phyloP scores from a whole-genome alignment of 2,329 filamentous ascomycete species.

The Emydomyces testavorans region DNA sequence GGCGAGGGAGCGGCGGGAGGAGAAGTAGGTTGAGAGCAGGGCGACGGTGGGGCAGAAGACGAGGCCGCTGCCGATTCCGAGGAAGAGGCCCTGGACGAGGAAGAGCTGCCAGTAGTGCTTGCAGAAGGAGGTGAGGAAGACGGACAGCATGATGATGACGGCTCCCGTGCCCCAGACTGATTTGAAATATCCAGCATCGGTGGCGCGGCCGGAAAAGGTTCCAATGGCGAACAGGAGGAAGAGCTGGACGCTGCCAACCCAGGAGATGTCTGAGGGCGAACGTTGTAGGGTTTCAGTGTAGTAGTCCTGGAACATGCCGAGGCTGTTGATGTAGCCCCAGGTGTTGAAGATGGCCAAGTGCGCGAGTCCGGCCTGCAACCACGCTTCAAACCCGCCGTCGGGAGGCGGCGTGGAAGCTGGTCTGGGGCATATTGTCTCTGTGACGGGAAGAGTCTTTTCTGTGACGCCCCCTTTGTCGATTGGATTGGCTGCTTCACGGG shows the following conservation, averaged over 20 bases:
- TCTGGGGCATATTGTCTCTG: constrained; percentile 30
- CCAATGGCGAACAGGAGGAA: constrained; percentile 42
- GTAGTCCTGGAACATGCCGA: constrained; percentile 46
- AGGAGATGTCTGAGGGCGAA: constrained; percentile 40
- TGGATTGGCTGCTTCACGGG: neutral
- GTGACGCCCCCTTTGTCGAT: constrained; percentile 10
- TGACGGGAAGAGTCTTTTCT: constrained; percentile 26
- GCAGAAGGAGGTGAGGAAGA: constrained; percentile 42
- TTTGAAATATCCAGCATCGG: constrained; percentile 43
- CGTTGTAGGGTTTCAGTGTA: constrained; percentile 36
- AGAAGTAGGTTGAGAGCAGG: constrained; percentile 52
- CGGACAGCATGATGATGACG: constrained; percentile 36
- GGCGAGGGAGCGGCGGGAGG: constrained; percentile 47
- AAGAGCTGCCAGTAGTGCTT: constrained; percentile 41
- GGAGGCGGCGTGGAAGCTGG: constrained; percentile 32
- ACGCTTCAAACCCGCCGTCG: constrained; percentile 45
- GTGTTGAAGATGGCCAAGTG: constrained; percentile 48
- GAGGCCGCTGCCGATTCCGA: constrained; percentile 45
- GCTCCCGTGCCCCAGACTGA: constrained; percentile 35
- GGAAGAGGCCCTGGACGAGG: constrained; percentile 45
- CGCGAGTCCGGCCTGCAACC: constrained; percentile 43
- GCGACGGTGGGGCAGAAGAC: constrained; percentile 45
- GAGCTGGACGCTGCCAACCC: constrained; percentile 44
- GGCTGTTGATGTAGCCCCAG: constrained; percentile 45
- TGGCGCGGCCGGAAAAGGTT: constrained; percentile 41